Percentiles rank a stretch among this genome's conserved stretches.
Evolutionary conservation across 2,329 filamentous ascomycete genomes (phyloP).

Genomic region (Aspergillus quadricinctus): DNA sequence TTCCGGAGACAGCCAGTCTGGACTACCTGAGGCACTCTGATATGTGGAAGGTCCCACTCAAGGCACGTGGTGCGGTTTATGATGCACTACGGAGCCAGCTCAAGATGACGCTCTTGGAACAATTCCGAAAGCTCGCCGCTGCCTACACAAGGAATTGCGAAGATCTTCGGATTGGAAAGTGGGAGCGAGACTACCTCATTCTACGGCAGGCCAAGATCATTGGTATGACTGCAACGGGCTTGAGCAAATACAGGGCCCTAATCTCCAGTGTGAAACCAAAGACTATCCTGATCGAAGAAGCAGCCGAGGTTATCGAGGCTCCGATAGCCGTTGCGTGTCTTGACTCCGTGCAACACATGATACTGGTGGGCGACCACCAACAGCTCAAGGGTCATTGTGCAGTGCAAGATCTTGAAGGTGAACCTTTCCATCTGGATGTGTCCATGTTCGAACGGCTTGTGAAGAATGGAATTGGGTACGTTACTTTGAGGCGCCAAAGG

Average conservation of each 20-base stretch:
- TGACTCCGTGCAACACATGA: conserved; percentile 59
- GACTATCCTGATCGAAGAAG: conserved; percentile 72
- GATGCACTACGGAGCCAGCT: conserved; percentile 56
- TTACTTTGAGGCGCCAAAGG: conserved; percentile 64
- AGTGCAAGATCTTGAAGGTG: conserved; percentile 53
- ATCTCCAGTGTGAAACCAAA: conserved; percentile 62
- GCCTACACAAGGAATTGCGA: conserved; percentile 49
- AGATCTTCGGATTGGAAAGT: conserved; percentile 54
- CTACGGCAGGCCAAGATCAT: conserved; percentile 58
- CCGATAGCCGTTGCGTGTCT: conserved; percentile 58
- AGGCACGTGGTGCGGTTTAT: conserved; percentile 62
- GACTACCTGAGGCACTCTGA: conserved; percentile 42
- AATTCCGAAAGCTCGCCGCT: conserved; percentile 49
- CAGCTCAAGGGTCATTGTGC: conserved; percentile 68
- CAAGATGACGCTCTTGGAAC: conserved; percentile 44
- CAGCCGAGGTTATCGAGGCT: conserved; percentile 64
- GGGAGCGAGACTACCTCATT: conserved; percentile 57
- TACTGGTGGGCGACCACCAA: conserved; percentile 74
- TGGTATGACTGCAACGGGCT: conserved; percentile 71
- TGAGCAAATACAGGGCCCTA: conserved; percentile 73
- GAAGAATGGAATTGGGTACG: conserved; percentile 59
- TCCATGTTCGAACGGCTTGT: conserved; percentile 79
- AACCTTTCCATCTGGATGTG: conserved; percentile 64
- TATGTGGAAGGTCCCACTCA: conserved; percentile 56
- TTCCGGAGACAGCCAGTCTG: conserved; percentile 33